Evolutionary conservation across 768 basidiomycete species (phyloP), one percentile per base, ranked within the genome.

Genomic region (Trametopsis cervina): DNA sequence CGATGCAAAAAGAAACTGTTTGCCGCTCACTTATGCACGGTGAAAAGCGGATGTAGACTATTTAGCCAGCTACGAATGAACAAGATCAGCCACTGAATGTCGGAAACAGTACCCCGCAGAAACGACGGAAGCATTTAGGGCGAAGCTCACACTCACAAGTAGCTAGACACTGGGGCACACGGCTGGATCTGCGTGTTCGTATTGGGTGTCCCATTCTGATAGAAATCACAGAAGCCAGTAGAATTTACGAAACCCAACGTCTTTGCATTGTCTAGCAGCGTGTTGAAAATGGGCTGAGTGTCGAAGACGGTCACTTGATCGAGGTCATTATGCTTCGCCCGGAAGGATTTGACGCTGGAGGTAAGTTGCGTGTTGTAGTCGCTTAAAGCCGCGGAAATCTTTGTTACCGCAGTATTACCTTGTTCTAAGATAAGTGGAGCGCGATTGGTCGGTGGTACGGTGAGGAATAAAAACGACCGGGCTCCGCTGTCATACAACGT

Each of bases 141-240:
- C 13, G 46, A 33, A 10, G 22, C 17, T 29, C 15, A 4, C 12
- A 69, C 78, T 67, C 57, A 81, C 80, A 83, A 83, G 59, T 82
- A 83, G 40, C 68, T 81, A 17, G 76, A 78, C 23, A 78, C 80
- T 2, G 81, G 81, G 12, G 78, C 80, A 58, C 78, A 83, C 2
- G 74, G 74, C 5, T 69, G 60, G 11, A 73, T 68, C 62, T 82
- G 77, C 33, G 78, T 79, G n/a, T 73, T 76, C 38, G 45, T 52
- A 7, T 68, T 62, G 4, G 76, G 69, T 0, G 78, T 80, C 9
- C 80, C 80, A 54, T 76, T 78, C 59, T 76, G 63, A 59, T 83
- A 83, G 2, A 73, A 76, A 22, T 69, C 68, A 56, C 80, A 80
- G 49, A 65, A 84, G 2, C 80, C 80, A 1, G 80, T 82, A 1